Evolutionary conservation across 2,329 filamentous ascomycete species (phyloP), one percentile per base, ranked within the genome.

Genomic region (Beauveria bassiana): DNA sequence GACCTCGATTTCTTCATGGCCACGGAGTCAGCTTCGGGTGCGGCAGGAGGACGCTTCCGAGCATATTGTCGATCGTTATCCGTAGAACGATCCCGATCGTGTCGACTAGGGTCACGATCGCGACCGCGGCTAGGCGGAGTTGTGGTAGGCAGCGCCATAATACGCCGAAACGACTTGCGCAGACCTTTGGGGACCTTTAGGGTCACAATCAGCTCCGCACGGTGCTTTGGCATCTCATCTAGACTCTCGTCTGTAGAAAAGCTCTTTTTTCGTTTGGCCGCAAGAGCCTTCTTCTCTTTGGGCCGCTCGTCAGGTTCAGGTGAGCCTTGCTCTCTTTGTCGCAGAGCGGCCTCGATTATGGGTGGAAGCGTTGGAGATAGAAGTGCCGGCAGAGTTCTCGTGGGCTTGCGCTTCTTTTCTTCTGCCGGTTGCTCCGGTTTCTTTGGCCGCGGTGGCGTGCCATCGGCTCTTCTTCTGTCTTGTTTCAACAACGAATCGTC

Each of bases 341-440:
- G 73, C 18, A 81, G 70, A 34, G 78, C 77, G 61, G 76, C 78
- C 63, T 85, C 80, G 0, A 86, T 71, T 20, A 78, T 69, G 0
- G 80, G 73, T 1, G 83, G 83, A 7, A 86, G 69, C 0, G 82
- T 85, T 0, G 83, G 83, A 0, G 83, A 86, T 12, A 86, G 72
- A 7, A 85, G 72, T 0, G 77, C 72, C 0, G 82, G 83, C 28
- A 85, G 69, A 52, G 72, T 72, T 9, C 70, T 40, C 0, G 74
- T 69, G 1, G 73, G 68, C 55, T 69, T 77, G 22, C 74, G 70
- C 64, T 74, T 80, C 66, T 75, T 81, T 22, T 66, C 9, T 3
- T 67, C 66, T 0, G 69, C 64, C 10, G 65, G 64, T 12, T 69
- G 63, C 40, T 70, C 70, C 12, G 63, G 64, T 65, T 66, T 72